Conservation (phyloP, 2,329 filamentous ascomycete genomes). For the Colletotrichum spaethianum region DNA sequence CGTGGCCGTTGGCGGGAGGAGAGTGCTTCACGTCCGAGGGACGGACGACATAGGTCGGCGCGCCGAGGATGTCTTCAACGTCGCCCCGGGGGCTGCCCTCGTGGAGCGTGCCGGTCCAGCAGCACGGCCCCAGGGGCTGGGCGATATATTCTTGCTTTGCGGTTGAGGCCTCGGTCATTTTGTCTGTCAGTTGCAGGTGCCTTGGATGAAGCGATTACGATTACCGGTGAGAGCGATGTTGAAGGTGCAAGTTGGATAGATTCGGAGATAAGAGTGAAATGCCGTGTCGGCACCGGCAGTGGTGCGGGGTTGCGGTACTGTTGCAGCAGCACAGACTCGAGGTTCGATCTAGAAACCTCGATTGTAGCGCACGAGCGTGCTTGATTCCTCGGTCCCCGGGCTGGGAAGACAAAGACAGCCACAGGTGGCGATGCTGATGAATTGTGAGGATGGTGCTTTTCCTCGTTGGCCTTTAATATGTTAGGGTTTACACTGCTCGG, state of each 20-base stretch:
- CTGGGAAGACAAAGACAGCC: no score
- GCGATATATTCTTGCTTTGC: slow-evolving; percentile 45
- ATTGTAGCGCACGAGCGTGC: neutral
- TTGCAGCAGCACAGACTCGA: slow-evolving; percentile 1
- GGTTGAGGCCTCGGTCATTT: slow-evolving; percentile 17
- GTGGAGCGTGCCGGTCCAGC: slow-evolving; percentile 56
- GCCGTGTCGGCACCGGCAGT: slow-evolving; percentile 8
- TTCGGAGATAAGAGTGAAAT: neutral
- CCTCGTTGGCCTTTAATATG: neutral
- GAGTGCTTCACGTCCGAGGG: slow-evolving; percentile 22
- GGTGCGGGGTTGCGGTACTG: neutral
- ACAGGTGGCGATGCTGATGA: no score
- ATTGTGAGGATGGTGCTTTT: neutral
- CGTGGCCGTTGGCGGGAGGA: slow-evolving; percentile 53
- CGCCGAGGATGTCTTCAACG: slow-evolving; percentile 50
- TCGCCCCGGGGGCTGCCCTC: slow-evolving; percentile 54
- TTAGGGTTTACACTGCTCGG: neutral
- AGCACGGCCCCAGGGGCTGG: slow-evolving; percentile 55
- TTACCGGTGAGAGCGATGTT: no score
- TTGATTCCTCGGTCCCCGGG: neutral
- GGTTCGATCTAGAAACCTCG: neutral
- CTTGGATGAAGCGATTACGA: neutral
- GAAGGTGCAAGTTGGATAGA: neutral
- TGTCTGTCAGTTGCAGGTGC: neutral
- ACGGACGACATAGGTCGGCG: slow-evolving; percentile 55